Percentiles rank a stretch among this genome's conserved stretches.
phyloP scores from a whole-genome alignment of 2,329 filamentous ascomycete genomes.

The Stromatinia cepivora region DNA sequence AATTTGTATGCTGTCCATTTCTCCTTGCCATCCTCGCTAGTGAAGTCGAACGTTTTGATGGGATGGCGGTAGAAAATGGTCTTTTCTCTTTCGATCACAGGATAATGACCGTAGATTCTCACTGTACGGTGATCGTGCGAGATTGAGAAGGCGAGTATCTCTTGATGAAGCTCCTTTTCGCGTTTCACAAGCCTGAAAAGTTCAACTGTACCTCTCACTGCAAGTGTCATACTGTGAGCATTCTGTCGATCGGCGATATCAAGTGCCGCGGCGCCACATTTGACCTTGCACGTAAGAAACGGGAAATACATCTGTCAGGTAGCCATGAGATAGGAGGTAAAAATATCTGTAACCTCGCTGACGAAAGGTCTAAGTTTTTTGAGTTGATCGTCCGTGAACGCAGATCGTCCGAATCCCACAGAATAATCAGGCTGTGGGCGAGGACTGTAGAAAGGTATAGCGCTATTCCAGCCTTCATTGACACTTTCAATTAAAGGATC shows the following conservation, averaged over 20 bases:
- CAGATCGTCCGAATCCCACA: conserved; percentile 43
- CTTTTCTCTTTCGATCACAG: conserved; percentile 28
- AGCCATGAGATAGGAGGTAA: conserved; percentile 43
- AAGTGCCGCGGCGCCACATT: conserved; percentile 45
- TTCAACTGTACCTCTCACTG: conserved; percentile 39
- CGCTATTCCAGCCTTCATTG: conserved; percentile 47
- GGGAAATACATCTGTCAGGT: conserved; percentile 52
- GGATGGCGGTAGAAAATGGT: conserved; percentile 38
- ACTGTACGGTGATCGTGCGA: conserved; percentile 30
- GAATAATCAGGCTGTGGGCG: conserved; percentile 46
- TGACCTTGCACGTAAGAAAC: conserved; percentile 52
- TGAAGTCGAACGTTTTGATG: conserved; percentile 37
- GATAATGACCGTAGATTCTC: conserved; percentile 41
- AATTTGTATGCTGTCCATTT: conserved; percentile 35
- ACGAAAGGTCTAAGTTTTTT: conserved; percentile 44
- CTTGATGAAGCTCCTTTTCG: conserved; percentile 33
- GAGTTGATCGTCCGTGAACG: conserved; percentile 48
- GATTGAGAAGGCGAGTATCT: conserved; percentile 47
- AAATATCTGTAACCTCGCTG: conserved; percentile 30
- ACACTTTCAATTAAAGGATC: conserved; percentile 43
- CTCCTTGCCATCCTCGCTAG: conserved; percentile 38
- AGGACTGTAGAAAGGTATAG: conserved; percentile 42
- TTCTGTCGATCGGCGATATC: conserved; percentile 43
- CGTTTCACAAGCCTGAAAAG: conserved; percentile 32
- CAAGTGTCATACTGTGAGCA: conserved; percentile 46